These are phyloP conservation scores for Arthrobotrys conoides DNA, from an alignment of 2,329 filamentous ascomycete genomes.

Conservation along the genomic window DNA sequence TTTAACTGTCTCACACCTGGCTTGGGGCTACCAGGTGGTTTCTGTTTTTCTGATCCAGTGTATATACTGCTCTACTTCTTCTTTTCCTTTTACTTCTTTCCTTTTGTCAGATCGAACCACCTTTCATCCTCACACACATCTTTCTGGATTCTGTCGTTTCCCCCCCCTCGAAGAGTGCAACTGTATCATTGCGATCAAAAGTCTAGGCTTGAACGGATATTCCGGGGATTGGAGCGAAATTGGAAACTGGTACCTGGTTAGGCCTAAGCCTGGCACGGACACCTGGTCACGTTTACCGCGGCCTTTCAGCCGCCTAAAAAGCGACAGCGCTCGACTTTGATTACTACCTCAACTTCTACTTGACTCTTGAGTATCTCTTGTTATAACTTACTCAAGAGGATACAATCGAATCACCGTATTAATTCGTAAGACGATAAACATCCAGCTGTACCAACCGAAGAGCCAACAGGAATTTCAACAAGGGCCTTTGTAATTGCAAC, in stretches of 20 bases:
- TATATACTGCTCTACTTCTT: constrained; percentile 48
- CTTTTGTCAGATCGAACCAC: constrained; percentile 2
- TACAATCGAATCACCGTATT: constrained; percentile 1
- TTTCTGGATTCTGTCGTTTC: not conserved
- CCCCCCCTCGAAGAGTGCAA: not conserved
- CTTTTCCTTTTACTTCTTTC: not conserved
- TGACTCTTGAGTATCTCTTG: not conserved
- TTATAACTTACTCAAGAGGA: not conserved
- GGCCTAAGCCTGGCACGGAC: constrained; percentile 32
- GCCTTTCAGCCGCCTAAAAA: constrained; percentile 38
- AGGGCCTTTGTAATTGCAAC: not conserved
- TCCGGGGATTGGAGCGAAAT: constrained; percentile 3
- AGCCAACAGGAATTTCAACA: not conserved
- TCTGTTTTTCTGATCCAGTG: constrained; percentile 52
- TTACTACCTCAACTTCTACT: not conserved
- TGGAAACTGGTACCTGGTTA: constrained; percentile 14
- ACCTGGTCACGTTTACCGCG: constrained; percentile 58
- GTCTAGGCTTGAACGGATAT: constrained; percentile 2
- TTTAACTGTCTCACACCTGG: constrained; percentile 55
- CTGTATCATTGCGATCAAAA: not conserved
- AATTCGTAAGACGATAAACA: not conserved
- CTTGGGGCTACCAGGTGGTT: constrained; percentile 17
- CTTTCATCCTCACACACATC: not conserved
- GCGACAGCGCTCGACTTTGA: not conserved
- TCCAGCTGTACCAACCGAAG: not conserved